Evolutionary conservation across 2,329 filamentous ascomycete species (phyloP).

Genomic region (Trichoderma sp.): DNA sequence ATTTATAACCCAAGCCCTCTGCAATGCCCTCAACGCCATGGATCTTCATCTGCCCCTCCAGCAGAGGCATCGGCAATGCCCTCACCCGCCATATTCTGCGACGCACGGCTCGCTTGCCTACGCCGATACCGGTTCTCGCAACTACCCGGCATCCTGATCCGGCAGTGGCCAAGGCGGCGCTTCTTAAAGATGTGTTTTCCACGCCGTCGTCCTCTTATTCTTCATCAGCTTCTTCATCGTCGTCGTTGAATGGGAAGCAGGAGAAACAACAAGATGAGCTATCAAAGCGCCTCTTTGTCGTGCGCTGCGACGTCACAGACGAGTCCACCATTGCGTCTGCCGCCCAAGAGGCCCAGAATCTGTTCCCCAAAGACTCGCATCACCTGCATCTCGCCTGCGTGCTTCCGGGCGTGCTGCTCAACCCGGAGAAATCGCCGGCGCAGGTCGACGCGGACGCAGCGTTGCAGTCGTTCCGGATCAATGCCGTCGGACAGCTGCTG

Average conservation of each 20-base stretch:
- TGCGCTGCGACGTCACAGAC: constrained; percentile 50
- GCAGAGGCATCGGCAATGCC: constrained; percentile 48
- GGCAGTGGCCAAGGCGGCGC: constrained; percentile 33
- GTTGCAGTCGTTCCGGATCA: constrained; percentile 69
- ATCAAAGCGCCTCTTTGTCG: constrained; percentile 40
- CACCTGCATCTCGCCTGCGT: constrained; percentile 69
- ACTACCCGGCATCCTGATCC: constrained; percentile 41
- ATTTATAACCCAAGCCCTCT: neutral
- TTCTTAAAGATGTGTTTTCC: constrained; percentile 33
- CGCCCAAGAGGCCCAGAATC: constrained; percentile 45
- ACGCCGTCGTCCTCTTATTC: neutral
- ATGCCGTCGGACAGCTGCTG: constrained; percentile 71
- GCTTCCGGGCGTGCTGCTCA: constrained; percentile 65
- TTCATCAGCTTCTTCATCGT: neutral
- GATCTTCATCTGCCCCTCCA: constrained; percentile 49
- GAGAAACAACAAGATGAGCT: constrained; percentile 19
- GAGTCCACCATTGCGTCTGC: constrained; percentile 62
- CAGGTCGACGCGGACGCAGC: constrained; percentile 62
- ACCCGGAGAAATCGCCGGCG: constrained; percentile 67
- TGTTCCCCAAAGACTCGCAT: constrained; percentile 51
- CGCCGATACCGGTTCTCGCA: constrained; percentile 48
- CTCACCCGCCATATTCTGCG: constrained; percentile 48
- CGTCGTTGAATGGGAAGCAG: neutral
- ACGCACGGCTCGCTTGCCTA: constrained; percentile 40
- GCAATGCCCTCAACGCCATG: constrained; percentile 47